Conservation (phyloP, 1,284 basidiomycete genomes). For the Rhodotorula mucilaginosa region DNA sequence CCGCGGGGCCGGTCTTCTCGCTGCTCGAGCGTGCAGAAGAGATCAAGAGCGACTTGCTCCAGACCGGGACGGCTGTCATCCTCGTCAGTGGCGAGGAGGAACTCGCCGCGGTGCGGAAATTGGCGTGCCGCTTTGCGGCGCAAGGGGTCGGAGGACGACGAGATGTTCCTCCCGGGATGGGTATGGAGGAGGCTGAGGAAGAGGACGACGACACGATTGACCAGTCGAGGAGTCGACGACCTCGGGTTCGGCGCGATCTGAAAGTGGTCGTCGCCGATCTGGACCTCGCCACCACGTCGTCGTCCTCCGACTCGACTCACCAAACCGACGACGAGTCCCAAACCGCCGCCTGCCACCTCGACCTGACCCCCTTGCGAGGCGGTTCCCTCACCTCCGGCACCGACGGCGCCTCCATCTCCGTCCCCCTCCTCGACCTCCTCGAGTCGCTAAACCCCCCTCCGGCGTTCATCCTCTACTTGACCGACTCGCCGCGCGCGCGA, state of each 20-base stretch:
- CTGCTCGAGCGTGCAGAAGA: slow-evolving; percentile 8
- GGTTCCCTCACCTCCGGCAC: not conserved
- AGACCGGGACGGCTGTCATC: slow-evolving; percentile 26
- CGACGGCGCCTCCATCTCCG: slow-evolving; percentile 19
- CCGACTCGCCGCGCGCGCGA: slow-evolving; percentile 25
- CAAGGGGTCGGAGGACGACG: slow-evolving; percentile 4
- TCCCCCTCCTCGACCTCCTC: slow-evolving; percentile 30
- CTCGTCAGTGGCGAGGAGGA: slow-evolving; percentile 34
- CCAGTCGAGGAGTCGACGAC: not conserved
- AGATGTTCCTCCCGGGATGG: no score
- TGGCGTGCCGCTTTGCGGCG: slow-evolving; percentile 37
- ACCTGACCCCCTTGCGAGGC: slow-evolving; percentile 18
- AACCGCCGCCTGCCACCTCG: slow-evolving; percentile 29
- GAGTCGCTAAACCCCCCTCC: slow-evolving; percentile 18
- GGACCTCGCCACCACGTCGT: not conserved
- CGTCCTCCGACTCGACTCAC: not conserved
- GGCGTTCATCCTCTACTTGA: slow-evolving; percentile 28
- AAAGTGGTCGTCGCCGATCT: slow-evolving; percentile 32
- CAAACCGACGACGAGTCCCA: not conserved
- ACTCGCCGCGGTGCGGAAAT: slow-evolving; percentile 20
- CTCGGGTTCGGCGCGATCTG: slow-evolving; percentile 10
- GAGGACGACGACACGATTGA: not conserved
- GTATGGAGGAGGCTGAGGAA: slow-evolving; percentile 1
- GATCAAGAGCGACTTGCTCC: slow-evolving; percentile 9
- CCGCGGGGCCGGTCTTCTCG: not conserved